A percentile compares a stretch with the other conserved stretches of the same genome.
These are phyloP conservation scores for Chalara sp. DNA, from an alignment of 2,329 filamentous ascomycete species.

Conservation along the genomic window DNA sequence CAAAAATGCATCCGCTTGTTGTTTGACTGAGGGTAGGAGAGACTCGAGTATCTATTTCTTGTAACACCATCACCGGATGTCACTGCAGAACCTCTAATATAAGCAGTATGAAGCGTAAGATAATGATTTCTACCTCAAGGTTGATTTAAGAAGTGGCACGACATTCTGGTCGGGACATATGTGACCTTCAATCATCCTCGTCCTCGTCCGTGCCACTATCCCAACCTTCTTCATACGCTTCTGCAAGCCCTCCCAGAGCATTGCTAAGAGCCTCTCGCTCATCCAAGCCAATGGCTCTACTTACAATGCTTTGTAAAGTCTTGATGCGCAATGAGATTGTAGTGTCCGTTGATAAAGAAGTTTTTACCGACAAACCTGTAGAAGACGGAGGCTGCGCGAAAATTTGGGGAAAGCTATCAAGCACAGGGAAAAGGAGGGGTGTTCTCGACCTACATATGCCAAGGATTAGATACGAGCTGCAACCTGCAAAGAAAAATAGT, in stretches of 20 bases:
- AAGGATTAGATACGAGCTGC: conserved; percentile 7
- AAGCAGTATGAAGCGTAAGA: too few species aligned
- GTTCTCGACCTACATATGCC: conserved; percentile 30
- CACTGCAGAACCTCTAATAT: too few species aligned
- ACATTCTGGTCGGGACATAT: too few species aligned
- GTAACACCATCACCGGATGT: too few species aligned
- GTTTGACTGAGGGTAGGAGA: too few species aligned
- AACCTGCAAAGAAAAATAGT: background rate
- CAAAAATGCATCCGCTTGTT: too few species aligned
- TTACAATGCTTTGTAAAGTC: conserved; percentile 55
- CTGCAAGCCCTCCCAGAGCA: conserved; percentile 72
- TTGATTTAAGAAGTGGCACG: too few species aligned
- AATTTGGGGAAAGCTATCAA: conserved; percentile 79
- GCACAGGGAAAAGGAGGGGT: conserved; percentile 61
- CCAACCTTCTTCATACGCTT: conserved; percentile 87
- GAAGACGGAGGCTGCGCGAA: conserved; percentile 42
- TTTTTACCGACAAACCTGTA: conserved; percentile 41
- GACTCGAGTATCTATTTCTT: too few species aligned
- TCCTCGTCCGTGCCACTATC: conserved; percentile 69
- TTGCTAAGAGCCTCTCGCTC: conserved; percentile 82
- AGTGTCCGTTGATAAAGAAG: conserved; percentile 67
- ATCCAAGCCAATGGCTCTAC: conserved; percentile 59
- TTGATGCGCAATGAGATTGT: conserved; percentile 65
- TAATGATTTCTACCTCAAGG: too few species aligned
- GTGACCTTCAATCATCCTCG: conserved; percentile 34